Conservation (phyloP, 2,329 filamentous ascomycete species). For the Dryadomyces quercus-mongolicae region DNA sequence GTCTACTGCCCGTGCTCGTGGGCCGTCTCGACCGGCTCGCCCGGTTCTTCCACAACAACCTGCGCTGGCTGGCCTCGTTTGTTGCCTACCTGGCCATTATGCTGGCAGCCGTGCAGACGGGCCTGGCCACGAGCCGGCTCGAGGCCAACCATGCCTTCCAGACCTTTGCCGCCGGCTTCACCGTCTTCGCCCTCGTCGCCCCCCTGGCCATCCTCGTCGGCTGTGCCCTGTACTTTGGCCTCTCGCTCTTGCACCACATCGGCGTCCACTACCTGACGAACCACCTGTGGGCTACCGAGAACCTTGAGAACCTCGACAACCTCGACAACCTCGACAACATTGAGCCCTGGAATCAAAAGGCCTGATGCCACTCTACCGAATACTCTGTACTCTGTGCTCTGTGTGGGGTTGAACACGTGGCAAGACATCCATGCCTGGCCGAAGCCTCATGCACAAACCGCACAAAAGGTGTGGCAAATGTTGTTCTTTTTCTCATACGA, state of each 20-base stretch:
- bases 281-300: constrained; percentile 4
- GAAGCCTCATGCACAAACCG: too few relatives aligned
- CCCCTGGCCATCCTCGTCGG: constrained; percentile 19
- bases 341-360: too few relatives aligned
- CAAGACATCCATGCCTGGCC: too few relatives aligned
- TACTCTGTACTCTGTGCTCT: too few relatives aligned
- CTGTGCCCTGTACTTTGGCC: constrained; percentile 10
- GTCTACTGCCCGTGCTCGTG: constrained; percentile 13
- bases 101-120: constrained; percentile 38
- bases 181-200: constrained; percentile 32
- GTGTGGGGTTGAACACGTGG: too few relatives aligned
- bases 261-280: constrained; percentile 8
- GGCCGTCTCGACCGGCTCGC: constrained; percentile 21
- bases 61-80: constrained; percentile 25
- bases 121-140: constrained; percentile 25
- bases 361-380: too few relatives aligned
- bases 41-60: constrained; percentile 29
- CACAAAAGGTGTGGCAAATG: too few relatives aligned
- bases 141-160: constrained; percentile 27
- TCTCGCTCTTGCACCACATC: constrained; percentile 10
- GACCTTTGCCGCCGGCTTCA: constrained; percentile 31
- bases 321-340: too few relatives aligned
- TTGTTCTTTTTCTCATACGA: too few relatives aligned
- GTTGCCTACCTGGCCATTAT: constrained; percentile 31
- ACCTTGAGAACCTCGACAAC: too few relatives aligned